Percentiles rank a stretch among this genome's conserved stretches.
phyloP scores from a whole-genome alignment of 169 alveolate genomes.

The Perkinsus olseni region DNA sequence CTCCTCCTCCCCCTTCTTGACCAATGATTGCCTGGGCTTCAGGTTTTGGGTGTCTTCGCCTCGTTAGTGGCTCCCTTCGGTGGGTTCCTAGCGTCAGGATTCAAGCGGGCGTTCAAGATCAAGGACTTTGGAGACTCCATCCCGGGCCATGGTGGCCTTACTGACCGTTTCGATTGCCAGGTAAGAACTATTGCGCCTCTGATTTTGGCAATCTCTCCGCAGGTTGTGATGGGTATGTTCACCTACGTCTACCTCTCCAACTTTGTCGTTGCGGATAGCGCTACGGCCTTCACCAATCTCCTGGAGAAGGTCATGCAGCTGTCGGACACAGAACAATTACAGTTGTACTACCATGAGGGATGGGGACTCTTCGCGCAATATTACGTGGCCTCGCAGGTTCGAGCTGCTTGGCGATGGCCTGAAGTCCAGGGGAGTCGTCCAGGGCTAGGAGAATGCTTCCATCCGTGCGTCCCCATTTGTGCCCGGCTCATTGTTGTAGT shows the following conservation, averaged over 20 bases:
- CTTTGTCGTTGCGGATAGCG: neutral
- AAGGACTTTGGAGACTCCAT: conserved; percentile 96
- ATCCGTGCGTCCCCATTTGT: no score
- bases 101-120: conserved; percentile 93
- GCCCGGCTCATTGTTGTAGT: no score
- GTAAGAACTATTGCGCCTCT: conserved; percentile 76
- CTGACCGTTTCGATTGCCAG: conserved; percentile 98
- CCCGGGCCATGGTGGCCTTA: conserved; percentile 99
- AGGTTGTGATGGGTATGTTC: conserved; percentile 36
- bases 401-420: neutral
- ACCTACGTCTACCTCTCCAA: conserved; percentile 21
- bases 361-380: neutral
- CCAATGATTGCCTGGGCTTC: no score
- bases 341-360: neutral
- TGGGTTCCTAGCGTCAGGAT: conserved; percentile 99
- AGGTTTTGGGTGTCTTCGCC: conserved; percentile 85
- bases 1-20: neutral
- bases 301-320: neutral
- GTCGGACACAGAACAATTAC: neutral
- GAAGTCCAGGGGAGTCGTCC: neutral
- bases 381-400: neutral
- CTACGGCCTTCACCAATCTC: neutral
- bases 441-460: neutral
- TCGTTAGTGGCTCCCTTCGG: conserved; percentile 98
- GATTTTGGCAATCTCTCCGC: conserved; percentile 20